A percentile compares a stretch with the other conserved stretches of the same genome.
Evolutionary conservation across 1,284 basidiomycete genomes (phyloP).

Genomic region (Termitomyces sp.): DNA sequence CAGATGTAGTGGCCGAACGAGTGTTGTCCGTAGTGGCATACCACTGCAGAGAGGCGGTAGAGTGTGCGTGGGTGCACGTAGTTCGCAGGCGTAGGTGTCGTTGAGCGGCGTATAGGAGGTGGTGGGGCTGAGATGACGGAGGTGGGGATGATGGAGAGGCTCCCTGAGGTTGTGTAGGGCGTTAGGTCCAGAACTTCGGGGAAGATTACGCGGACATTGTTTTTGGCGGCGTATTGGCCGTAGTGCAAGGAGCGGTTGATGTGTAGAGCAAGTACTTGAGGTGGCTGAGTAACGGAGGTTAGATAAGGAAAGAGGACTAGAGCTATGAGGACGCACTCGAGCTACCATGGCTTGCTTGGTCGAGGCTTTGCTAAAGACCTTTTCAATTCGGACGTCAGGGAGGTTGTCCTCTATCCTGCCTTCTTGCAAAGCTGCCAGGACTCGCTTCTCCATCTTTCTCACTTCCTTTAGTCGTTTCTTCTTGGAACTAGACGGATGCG

Average conservation of each 20-base stretch:
- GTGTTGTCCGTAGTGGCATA: slow-evolving; percentile 88
- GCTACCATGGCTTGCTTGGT: slow-evolving; percentile 88
- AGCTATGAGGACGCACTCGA: slow-evolving; percentile 46
- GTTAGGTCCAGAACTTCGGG: slow-evolving; percentile 84
- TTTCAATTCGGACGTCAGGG: slow-evolving; percentile 70
- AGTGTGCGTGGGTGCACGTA: slow-evolving; percentile 52
- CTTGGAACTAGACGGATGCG: slow-evolving; percentile 51
- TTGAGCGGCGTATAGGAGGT: slow-evolving; percentile 39
- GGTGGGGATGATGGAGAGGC: slow-evolving; percentile 64
- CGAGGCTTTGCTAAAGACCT: slow-evolving; percentile 66
- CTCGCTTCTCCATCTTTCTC: slow-evolving; percentile 52
- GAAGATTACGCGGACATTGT: slow-evolving; percentile 74
- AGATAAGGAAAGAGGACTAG: slow-evolving; percentile 3
- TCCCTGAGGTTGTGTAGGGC: slow-evolving; percentile 74
- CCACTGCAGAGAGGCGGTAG: slow-evolving; percentile 77
- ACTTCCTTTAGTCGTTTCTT: slow-evolving; percentile 72
- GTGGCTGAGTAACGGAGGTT: slow-evolving; percentile 49
- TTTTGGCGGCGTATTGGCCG: slow-evolving; percentile 75
- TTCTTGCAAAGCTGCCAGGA: slow-evolving; percentile 64
- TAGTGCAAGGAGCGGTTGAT: slow-evolving; percentile 83
- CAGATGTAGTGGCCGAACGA: slow-evolving; percentile 90
- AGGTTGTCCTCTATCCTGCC: slow-evolving; percentile 77
- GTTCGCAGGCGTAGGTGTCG: slow-evolving; percentile 51
- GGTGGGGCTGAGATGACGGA: slow-evolving; percentile 60
- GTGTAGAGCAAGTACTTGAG: slow-evolving; percentile 77